A percentile compares a stretch with the other conserved stretches of the same genome.
Evolutionary conservation across 2,329 filamentous ascomycete genomes (phyloP).

Genomic region (Penicillium sp.): DNA sequence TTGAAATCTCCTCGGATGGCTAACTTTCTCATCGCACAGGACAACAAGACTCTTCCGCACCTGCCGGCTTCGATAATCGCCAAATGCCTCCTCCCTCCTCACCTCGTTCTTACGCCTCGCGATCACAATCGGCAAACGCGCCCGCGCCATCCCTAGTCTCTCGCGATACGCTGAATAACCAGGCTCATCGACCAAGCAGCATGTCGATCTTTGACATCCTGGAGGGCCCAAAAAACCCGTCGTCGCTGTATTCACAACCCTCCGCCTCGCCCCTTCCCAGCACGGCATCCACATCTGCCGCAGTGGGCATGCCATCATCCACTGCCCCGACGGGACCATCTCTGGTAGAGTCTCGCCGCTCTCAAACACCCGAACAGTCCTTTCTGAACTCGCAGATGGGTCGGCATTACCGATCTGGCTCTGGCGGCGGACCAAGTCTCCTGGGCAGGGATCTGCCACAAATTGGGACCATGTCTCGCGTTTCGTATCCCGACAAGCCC

Average conservation of each 20-base stretch:
- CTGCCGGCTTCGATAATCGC: slow-evolving; percentile 37
- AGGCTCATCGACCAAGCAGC: slow-evolving; percentile 59
- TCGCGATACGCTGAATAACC: slow-evolving; percentile 57
- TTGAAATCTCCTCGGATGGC: neutral
- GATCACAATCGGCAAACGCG: slow-evolving; percentile 40
- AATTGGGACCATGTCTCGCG: slow-evolving; percentile 32
- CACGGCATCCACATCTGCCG: slow-evolving; percentile 33
- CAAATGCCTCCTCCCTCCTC: slow-evolving; percentile 55
- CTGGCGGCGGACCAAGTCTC: slow-evolving; percentile 30
- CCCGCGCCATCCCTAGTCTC: slow-evolving; percentile 42
- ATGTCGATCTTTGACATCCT: slow-evolving; percentile 70
- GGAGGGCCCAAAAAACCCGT: no score
- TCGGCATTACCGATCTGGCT: slow-evolving; percentile 39
- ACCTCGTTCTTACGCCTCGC: slow-evolving; percentile 48
- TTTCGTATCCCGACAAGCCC: slow-evolving; percentile 36
- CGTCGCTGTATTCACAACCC: slow-evolving; percentile 46
- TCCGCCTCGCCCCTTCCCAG: slow-evolving; percentile 34
- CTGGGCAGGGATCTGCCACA: slow-evolving; percentile 31
- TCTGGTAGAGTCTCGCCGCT: slow-evolving; percentile 63
- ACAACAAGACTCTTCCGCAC: slow-evolving; percentile 33
- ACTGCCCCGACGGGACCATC: slow-evolving; percentile 43
- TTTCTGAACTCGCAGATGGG: slow-evolving; percentile 49
- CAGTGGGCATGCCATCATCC: slow-evolving; percentile 45
- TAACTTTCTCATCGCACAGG: slow-evolving; percentile 18
- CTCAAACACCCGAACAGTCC: slow-evolving; percentile 71